phyloP scores from a whole-genome alignment of 345 rosid genomes.

The Adansonia digitata region DNA sequence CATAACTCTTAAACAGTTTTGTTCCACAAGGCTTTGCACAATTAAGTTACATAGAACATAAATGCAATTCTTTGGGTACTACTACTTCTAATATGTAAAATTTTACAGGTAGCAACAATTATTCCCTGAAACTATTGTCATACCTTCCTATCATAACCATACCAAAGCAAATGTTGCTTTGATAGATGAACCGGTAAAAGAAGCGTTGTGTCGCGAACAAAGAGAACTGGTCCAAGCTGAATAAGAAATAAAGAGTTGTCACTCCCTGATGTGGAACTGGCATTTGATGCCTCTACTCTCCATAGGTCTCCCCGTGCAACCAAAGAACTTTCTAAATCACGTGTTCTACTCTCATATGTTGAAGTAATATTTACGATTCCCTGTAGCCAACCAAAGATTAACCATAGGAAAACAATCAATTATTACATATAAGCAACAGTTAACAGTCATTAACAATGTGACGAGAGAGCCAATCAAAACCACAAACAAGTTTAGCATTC shows the following conservation, averaged over 20 bases:
- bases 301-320: constrained; percentile 95
- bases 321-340: constrained; percentile 63
- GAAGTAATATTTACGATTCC: constrained; percentile 69
- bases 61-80: neutral
- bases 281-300: constrained; percentile 83
- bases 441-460: neutral
- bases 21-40: neutral
- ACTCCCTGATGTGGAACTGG: constrained; percentile 54
- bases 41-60: neutral
- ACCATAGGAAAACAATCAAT: neutral
- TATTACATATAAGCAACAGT: neutral
- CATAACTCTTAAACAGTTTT: neutral
- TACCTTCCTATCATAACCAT: constrained; percentile 96
- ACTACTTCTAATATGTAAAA: neutral
- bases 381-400: constrained; percentile 32
- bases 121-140: constrained; percentile 2
- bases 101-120: neutral
- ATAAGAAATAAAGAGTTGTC: constrained; percentile 80
- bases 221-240: constrained; percentile 91
- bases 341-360: constrained; percentile 72
- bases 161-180: constrained; percentile 97
- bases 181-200: constrained; percentile 88
- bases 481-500: neutral
- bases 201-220: constrained; percentile 83
- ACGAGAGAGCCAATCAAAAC: neutral